These are phyloP conservation scores for Lichtheimia hyalospora DNA, from an alignment of 371 early-diverging fungal genomes.

Conservation along the genomic window DNA sequence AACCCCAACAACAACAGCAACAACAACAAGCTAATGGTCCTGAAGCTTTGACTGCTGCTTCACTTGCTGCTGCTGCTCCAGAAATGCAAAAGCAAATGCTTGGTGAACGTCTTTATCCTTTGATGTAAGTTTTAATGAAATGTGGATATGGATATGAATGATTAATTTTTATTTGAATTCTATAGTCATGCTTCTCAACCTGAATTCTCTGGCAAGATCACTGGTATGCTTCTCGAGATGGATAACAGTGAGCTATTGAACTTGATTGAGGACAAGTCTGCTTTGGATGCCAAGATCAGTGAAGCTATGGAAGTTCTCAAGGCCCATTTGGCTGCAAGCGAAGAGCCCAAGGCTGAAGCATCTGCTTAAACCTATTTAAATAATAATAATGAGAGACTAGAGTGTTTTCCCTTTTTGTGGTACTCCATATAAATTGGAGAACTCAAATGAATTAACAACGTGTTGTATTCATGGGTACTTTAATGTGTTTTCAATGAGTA, in stretches of 20 bases:
- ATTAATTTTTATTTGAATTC: neutral
- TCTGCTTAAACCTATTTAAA: slow-evolving; percentile 2
- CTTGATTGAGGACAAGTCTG: slow-evolving; percentile 79
- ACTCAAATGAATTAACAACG: neutral
- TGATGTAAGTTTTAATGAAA: slow-evolving; percentile 42
- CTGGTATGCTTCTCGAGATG: slow-evolving; percentile 99
- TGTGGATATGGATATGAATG: neutral
- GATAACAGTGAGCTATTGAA: slow-evolving; percentile 92
- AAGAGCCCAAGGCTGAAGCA: slow-evolving; percentile 14
- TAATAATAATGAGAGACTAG: slow-evolving; percentile 5
- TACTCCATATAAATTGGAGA: too few species aligned
- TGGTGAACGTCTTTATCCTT: slow-evolving; percentile 94
- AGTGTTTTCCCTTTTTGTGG: slow-evolving; percentile 4
- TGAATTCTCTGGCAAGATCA: slow-evolving; percentile 93
- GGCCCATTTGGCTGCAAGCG: slow-evolving; percentile 50
- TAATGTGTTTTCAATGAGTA: neutral
- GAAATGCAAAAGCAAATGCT: slow-evolving; percentile 94
- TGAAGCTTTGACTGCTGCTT: slow-evolving; percentile 71
- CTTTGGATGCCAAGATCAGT: slow-evolving; percentile 71
- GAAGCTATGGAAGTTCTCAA: slow-evolving; percentile 93
- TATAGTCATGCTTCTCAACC: slow-evolving; percentile 53
- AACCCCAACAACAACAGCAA: slow-evolving; percentile 58
- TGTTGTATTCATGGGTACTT: neutral
- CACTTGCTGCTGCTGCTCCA: slow-evolving; percentile 80
- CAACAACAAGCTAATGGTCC: slow-evolving; percentile 66